These are phyloP conservation scores for Nannochloropsis gaditana DNA, from an alignment of 108 stramenopile species.

Conservation along the genomic window DNA sequence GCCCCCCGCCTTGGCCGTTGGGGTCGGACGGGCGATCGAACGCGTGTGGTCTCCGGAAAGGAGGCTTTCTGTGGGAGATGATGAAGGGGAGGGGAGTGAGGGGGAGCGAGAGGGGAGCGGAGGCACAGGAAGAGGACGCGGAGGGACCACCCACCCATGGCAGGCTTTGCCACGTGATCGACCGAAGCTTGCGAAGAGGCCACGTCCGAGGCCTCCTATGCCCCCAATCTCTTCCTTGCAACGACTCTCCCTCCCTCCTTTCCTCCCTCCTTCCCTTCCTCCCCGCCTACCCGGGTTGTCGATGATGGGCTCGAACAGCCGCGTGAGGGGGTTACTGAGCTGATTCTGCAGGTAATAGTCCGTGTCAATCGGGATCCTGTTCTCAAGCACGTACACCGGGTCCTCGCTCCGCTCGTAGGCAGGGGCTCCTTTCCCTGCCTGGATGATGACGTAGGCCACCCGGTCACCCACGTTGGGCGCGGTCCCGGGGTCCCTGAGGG, in stretches of 20 bases:
- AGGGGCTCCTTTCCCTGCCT: conserved; percentile 76
- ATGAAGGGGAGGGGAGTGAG: neutral
- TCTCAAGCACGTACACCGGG: conserved; percentile 94
- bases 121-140: neutral
- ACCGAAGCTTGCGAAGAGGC: neutral
- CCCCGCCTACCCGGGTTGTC: conserved; percentile 59
- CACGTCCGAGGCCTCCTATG: too few relatives aligned
- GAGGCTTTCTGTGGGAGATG: conserved; percentile 56
- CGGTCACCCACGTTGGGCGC: conserved; percentile 99
- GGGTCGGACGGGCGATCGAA: conserved; percentile 88
- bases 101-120: neutral
- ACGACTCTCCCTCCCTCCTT: too few relatives aligned
- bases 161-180: too few relatives aligned
- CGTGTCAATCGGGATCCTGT: conserved; percentile 92
- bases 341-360: conserved; percentile 92
- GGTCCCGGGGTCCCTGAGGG: conserved; percentile 69
- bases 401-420: conserved; percentile 95
- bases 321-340: conserved; percentile 85
- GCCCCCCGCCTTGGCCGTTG: conserved; percentile 84
- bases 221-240: too few relatives aligned
- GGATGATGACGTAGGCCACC: conserved; percentile 98
- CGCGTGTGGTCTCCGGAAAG: conserved; percentile 95
- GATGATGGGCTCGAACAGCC: conserved; percentile 98
- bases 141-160: neutral
- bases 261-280: neutral